Evolutionary conservation across 768 basidiomycete species (phyloP).

Genomic region (Boletus subcaerulescens): DNA sequence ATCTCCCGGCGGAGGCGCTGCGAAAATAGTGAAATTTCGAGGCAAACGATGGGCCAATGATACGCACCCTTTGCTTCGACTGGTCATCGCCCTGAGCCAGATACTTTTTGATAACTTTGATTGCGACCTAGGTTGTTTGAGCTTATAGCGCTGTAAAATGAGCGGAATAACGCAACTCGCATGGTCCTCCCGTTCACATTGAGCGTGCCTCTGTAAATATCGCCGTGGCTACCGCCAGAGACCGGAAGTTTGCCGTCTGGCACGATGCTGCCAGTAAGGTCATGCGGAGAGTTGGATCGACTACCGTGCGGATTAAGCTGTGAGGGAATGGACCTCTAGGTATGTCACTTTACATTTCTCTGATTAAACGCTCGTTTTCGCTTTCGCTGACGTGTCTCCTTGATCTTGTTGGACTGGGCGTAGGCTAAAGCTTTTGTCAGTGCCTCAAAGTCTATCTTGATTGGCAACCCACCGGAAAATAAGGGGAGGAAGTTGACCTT

Average conservation of each 20-base stretch:
- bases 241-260: slow-evolving; percentile 13
- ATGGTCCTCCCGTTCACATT: slow-evolving; percentile 9
- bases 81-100: slow-evolving; percentile 6
- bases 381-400: neutral
- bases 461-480: neutral
- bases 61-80: slow-evolving; percentile 16
- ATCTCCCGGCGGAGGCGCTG: slow-evolving; percentile 31
- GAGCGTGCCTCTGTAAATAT: slow-evolving; percentile 20
- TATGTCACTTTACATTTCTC: slow-evolving; percentile 8
- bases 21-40: neutral
- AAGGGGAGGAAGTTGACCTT: neutral
- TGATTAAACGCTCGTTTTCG: slow-evolving; percentile 3
- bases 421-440: neutral
- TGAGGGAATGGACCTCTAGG: neutral
- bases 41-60: rapidly evolving
- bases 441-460: neutral
- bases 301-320: slow-evolving; percentile 5
- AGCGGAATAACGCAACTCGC: slow-evolving; percentile 1
- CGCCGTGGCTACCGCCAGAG: slow-evolving; percentile 19
- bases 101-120: slow-evolving; percentile 27
- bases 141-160: neutral
- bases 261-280: slow-evolving; percentile 14
- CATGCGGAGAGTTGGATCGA: slow-evolving; percentile 5
- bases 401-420: slow-evolving; percentile 1
- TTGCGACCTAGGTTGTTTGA: slow-evolving; percentile 15